phyloP scores from a whole-genome alignment of 495 filamentous ascomycete genomes.

The Hypomontagnella submonticulosa region DNA sequence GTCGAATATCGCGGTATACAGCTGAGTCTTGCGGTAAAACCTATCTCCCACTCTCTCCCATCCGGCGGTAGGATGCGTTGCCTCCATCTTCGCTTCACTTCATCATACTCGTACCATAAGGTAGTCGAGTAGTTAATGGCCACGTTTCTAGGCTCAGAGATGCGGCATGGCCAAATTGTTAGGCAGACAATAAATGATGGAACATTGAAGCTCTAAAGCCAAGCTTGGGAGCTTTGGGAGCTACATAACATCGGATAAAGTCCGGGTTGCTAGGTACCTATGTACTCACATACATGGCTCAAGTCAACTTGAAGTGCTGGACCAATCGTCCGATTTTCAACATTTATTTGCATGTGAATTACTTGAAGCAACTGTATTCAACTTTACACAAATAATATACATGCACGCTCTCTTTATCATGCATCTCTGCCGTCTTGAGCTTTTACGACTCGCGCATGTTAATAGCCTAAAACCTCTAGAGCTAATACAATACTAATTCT shows the following conservation, averaged over 20 bases:
- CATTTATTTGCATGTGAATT: not conserved
- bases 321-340: not conserved
- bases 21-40: conserved; percentile 92
- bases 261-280: conserved; percentile 19
- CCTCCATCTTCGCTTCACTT: conserved; percentile 58
- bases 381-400: too few relatives aligned
- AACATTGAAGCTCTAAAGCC: not conserved
- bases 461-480: too few relatives aligned
- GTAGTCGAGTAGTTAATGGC: conserved; percentile 14
- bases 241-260: conserved; percentile 25
- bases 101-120: conserved; percentile 42
- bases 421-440: too few relatives aligned
- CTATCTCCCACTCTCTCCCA: conserved; percentile 93
- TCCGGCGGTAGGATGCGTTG: conserved; percentile 78
- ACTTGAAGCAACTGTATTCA: not conserved
- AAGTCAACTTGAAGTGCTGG: too few relatives aligned
- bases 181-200: conserved; percentile 7
- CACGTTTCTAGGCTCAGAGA: not conserved
- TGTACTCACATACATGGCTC: too few relatives aligned
- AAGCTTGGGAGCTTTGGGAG: not conserved
- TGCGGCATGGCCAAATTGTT: conserved; percentile 1
- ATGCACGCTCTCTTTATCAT: too few relatives aligned
- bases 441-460: too few relatives aligned
- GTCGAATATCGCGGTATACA: conserved; percentile 93
- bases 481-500: too few relatives aligned